Evolutionary conservation across 352 stramenopile genomes (phyloP).

Genomic region (Phytophthora fragariae): DNA sequence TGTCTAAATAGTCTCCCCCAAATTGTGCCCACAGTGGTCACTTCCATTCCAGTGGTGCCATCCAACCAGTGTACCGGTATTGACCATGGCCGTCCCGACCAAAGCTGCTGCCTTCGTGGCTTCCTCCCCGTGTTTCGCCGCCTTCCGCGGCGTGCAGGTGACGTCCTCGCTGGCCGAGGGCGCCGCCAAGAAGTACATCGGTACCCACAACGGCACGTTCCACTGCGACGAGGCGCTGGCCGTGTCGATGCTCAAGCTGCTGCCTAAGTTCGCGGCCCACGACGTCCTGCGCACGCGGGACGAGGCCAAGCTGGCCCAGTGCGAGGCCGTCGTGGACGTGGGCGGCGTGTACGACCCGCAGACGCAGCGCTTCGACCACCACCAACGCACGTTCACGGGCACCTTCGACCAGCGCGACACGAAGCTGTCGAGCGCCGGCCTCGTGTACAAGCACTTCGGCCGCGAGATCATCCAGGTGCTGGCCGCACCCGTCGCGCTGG

Average conservation of each 20-base stretch:
- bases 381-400: constrained; percentile 94
- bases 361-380: constrained; percentile 96
- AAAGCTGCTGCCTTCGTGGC: constrained; percentile 74
- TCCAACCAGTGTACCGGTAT: not conserved
- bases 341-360: constrained; percentile 94
- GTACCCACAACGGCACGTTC: constrained; percentile 98
- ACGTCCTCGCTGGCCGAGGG: constrained; percentile 49
- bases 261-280: constrained; percentile 90
- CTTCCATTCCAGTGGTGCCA: constrained; percentile 30
- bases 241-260: constrained; percentile 96
- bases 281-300: constrained; percentile 92
- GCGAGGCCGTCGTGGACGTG: constrained; percentile 97
- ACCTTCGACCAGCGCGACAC: constrained; percentile 86
- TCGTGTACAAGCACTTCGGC: constrained; percentile 99
- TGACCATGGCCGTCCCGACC: constrained; percentile 67
- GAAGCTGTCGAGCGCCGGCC: constrained; percentile 95
- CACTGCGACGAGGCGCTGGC: constrained; percentile 99
- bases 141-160: constrained; percentile 66
- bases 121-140: constrained; percentile 63
- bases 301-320: constrained; percentile 88
- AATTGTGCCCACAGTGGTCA: constrained; percentile 1
- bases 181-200: constrained; percentile 92
- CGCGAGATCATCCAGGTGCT: constrained; percentile 93
- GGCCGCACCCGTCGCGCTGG: constrained; percentile 51
- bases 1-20: not conserved